Evolutionary conservation across 2,329 filamentous ascomycete genomes (phyloP).

Genomic region (Esteya vermicola): DNA sequence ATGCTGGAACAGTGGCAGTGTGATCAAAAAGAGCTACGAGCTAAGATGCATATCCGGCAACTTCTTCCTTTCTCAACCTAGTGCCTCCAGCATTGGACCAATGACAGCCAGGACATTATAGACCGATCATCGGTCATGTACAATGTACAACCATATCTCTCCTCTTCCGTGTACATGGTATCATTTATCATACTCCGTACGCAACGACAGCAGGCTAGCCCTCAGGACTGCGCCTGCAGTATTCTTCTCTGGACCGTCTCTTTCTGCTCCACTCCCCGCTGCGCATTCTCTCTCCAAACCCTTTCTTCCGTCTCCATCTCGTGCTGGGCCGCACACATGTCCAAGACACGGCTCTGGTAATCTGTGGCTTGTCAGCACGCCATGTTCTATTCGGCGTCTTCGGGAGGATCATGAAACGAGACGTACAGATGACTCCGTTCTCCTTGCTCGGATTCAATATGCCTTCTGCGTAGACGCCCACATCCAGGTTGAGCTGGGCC

Average conservation of each 20-base stretch:
- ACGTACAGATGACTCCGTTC: constrained; percentile 3
- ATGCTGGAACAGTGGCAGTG: no score
- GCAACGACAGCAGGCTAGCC: no score
- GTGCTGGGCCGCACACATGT: constrained; percentile 1
- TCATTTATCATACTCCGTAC: no score
- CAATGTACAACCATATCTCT: no score
- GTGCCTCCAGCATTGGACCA: neutral
- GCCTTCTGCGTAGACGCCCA: constrained; percentile 1
- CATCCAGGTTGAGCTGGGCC: constrained; percentile 1
- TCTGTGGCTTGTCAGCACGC: no score
- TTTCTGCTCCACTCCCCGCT: neutral
- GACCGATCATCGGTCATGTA: constrained; percentile 1
- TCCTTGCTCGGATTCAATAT: constrained; percentile 4
- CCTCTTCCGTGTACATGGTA: no score
- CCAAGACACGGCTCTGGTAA: constrained; percentile 4
- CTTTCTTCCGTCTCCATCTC: neutral
- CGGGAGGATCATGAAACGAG: no score
- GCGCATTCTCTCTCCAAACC: neutral
- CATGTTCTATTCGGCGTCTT: no score
- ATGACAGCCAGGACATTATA: no score
- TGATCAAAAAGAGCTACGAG: no score
- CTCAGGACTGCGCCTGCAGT: no score
- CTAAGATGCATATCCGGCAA: neutral
- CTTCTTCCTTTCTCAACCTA: neutral
- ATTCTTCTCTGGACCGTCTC: neutral